Percentiles rank a stretch among this genome's conserved stretches.
phyloP scores from a whole-genome alignment of 495 filamentous ascomycete genomes.

The Xylaria palmicola region DNA sequence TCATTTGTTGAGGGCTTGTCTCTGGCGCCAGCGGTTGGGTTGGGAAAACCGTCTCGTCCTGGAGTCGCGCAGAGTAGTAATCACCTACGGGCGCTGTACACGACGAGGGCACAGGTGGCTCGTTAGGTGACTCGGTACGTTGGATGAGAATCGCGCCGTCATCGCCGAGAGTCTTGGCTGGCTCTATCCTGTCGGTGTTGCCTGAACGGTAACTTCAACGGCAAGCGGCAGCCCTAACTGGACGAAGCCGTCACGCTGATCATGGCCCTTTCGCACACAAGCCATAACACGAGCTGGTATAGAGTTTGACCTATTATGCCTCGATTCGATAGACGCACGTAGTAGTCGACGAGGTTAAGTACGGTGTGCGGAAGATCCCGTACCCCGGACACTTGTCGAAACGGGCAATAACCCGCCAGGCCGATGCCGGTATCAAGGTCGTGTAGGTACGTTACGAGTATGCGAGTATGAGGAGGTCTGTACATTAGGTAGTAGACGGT shows the following conservation, averaged over 20 bases:
- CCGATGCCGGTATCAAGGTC: conserved; percentile 2
- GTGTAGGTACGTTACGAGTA: neutral
- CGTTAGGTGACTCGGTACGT: neutral
- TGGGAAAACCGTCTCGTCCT: neutral
- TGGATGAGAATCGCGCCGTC: neutral
- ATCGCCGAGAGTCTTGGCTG: neutral
- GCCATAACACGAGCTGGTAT: too few species aligned
- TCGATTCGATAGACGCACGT: neutral
- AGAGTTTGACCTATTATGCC: neutral
- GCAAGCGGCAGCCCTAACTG: neutral
- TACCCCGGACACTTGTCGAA: neutral
- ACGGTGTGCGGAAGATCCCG: conserved; percentile 2
- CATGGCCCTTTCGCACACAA: neutral
- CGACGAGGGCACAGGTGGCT: too few species aligned
- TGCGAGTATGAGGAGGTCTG: too few species aligned
- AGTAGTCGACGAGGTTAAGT: neutral
- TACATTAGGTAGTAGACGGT: too few species aligned
- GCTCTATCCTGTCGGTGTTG: neutral
- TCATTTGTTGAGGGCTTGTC: neutral
- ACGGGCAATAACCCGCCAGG: neutral
- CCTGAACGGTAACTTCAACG: too few species aligned
- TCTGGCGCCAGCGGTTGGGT: neutral
- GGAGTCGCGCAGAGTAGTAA: neutral
- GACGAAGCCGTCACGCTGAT: neutral
- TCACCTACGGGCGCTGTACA: too few species aligned